Conservation (phyloP, 192 early-diverging fungal genomes). For the Rhizoclosmatium globosum region DNA sequence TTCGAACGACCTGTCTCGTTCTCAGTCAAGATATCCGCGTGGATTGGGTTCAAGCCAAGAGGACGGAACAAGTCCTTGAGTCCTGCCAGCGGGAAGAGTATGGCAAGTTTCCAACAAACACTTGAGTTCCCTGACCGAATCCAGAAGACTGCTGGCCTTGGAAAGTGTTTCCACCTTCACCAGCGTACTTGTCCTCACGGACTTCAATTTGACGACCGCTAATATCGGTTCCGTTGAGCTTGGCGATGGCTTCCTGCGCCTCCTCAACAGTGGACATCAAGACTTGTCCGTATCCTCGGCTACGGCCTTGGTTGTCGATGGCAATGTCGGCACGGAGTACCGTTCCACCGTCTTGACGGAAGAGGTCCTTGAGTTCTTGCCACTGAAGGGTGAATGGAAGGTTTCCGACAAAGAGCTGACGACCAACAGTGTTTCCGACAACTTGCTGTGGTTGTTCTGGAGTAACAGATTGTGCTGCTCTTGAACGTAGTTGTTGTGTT, state of each 20-base stretch:
- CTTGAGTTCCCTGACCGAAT: constrained; percentile 45
- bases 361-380: constrained; percentile 86
- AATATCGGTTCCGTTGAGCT: constrained; percentile 52
- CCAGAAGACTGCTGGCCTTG: constrained; percentile 30
- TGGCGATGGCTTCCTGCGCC: constrained; percentile 49
- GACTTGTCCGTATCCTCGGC: constrained; percentile 78
- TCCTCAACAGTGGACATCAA: constrained; percentile 63
- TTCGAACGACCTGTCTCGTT: constrained; percentile 56
- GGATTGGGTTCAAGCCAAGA: constrained; percentile 54
- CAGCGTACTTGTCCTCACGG: constrained; percentile 55
- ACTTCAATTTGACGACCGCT: constrained; percentile 56
- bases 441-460: neutral
- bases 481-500: neutral
- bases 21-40: constrained; percentile 58
- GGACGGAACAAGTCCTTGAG: constrained; percentile 62
- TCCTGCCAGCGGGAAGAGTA: constrained; percentile 63
- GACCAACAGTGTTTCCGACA: constrained; percentile 32
- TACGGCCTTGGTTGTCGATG: constrained; percentile 66
- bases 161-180: constrained; percentile 16
- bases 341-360: constrained; percentile 70
- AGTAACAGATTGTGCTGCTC: neutral
- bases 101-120: constrained; percentile 86
- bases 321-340: constrained; percentile 77
- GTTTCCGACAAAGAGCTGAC: constrained; percentile 79
- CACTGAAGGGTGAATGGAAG: constrained; percentile 79